Conservation (phyloP, 225 moss, liverwort and hornwort genomes). For the Physcomitrium patens region DNA sequence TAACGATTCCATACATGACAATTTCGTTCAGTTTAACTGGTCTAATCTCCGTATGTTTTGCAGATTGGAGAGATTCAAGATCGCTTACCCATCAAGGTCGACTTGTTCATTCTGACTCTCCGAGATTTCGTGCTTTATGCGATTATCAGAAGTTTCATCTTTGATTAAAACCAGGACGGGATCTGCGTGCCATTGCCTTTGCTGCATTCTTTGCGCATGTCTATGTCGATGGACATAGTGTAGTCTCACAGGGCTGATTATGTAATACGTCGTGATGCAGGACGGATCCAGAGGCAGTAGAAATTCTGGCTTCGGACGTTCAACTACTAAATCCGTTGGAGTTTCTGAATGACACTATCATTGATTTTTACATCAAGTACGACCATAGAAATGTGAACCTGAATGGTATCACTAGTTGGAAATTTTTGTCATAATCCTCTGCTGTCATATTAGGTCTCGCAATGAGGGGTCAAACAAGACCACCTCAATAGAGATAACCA, state of each 20-base stretch:
- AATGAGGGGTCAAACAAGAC: conserved; percentile 10
- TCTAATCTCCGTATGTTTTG: conserved; percentile 23
- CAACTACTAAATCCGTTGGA: conserved; percentile 64
- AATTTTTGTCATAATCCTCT: neutral
- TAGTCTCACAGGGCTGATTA: conserved; percentile 20
- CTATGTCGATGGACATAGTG: neutral
- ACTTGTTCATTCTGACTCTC: neutral
- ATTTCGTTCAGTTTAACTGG: conserved; percentile 13
- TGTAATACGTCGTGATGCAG: conserved; percentile 36
- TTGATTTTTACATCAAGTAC: conserved; percentile 89
- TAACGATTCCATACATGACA: conserved; percentile 4
- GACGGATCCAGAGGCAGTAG: conserved; percentile 83
- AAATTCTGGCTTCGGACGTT: conserved; percentile 61
- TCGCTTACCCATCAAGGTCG: conserved; percentile 86
- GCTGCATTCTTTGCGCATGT: neutral
- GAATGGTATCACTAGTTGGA: neutral
- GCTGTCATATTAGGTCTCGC: neutral
- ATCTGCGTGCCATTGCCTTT: conserved; percentile 12
- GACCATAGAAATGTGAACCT: conserved; percentile 10
- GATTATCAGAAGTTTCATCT: conserved; percentile 3
- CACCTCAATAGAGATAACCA: neutral
- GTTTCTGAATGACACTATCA: conserved; percentile 82
- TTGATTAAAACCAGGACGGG: neutral
- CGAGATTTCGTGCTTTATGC: neutral
- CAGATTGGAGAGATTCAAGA: conserved; percentile 56